Conservation (phyloP, 176 grass and related monocot genomes). For the Phoenix roebelenii region DNA sequence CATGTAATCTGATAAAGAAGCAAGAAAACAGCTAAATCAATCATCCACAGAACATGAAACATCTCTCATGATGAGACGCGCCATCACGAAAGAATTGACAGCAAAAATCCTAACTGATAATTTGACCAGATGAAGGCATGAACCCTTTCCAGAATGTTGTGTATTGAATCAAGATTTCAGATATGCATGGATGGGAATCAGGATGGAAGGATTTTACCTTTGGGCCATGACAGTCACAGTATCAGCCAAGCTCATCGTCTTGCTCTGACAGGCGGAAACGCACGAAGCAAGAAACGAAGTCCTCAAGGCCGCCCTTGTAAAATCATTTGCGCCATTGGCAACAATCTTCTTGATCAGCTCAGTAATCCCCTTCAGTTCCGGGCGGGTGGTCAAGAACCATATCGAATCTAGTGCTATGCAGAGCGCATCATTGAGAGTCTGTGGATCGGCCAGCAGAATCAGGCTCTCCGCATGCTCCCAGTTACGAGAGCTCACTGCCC, state of each 20-base stretch:
- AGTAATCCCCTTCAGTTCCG: conserved; percentile 54
- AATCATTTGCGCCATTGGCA: conserved; percentile 60
- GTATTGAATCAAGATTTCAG: neutral
- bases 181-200: too few relatives aligned
- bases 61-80: too few relatives aligned
- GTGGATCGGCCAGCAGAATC: conserved; percentile 45
- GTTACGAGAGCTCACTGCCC: conserved; percentile 45
- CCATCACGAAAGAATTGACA: too few relatives aligned
- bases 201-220: conserved; percentile 45
- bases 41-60: neutral
- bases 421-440: conserved; percentile 79
- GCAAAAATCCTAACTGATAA: too few relatives aligned
- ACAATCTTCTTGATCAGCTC: conserved; percentile 79
- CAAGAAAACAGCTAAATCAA: conserved; percentile 7
- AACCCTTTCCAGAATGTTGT: neutral
- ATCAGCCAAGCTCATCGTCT: conserved; percentile 58
- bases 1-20: conserved; percentile 47
- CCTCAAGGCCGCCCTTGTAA: conserved; percentile 70
- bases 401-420: conserved; percentile 77
- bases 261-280: conserved; percentile 75
- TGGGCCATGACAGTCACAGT: conserved; percentile 82
- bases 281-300: conserved; percentile 89
- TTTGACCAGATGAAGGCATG: neutral
- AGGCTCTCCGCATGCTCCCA: conserved; percentile 49
- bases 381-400: conserved; percentile 68